Evolutionary conservation across 441 rosid genomes (phyloP).

Genomic region (Hura crepitans): DNA sequence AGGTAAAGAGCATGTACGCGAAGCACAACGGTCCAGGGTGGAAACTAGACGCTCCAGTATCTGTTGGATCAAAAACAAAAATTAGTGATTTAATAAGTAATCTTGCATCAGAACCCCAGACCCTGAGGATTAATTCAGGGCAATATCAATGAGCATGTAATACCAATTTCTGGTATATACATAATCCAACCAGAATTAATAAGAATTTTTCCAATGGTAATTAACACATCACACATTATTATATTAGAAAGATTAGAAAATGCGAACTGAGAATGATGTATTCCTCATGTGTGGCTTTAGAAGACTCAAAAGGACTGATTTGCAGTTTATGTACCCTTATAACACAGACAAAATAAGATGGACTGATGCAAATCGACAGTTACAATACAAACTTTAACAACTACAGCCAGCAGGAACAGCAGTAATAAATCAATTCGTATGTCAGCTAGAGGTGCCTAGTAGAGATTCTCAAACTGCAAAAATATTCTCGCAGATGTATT

Average conservation of each 20-base stretch:
- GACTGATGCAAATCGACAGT: not conserved
- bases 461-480: not conserved
- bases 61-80: constrained; percentile 36
- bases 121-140: not conserved
- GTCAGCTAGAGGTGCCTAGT: not conserved
- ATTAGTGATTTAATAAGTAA: constrained; percentile 16
- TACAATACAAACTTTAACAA: not conserved
- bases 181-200: not conserved
- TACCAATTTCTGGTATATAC: not conserved
- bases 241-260: not conserved
- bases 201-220: not conserved
- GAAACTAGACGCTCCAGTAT: constrained; percentile 75
- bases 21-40: constrained; percentile 95
- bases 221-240: not conserved
- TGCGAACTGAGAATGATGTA: not conserved
- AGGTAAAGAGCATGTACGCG: constrained; percentile 95
- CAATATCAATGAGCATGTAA: not conserved
- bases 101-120: constrained; percentile 5
- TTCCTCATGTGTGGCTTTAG: not conserved
- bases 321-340: not conserved
- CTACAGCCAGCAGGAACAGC: not conserved
- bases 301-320: not conserved
- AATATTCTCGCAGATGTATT: not conserved
- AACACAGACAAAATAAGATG: not conserved
- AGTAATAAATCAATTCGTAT: not conserved